phyloP scores from a whole-genome alignment of 176 grass and related monocot species.

The Poa pratensis region DNA sequence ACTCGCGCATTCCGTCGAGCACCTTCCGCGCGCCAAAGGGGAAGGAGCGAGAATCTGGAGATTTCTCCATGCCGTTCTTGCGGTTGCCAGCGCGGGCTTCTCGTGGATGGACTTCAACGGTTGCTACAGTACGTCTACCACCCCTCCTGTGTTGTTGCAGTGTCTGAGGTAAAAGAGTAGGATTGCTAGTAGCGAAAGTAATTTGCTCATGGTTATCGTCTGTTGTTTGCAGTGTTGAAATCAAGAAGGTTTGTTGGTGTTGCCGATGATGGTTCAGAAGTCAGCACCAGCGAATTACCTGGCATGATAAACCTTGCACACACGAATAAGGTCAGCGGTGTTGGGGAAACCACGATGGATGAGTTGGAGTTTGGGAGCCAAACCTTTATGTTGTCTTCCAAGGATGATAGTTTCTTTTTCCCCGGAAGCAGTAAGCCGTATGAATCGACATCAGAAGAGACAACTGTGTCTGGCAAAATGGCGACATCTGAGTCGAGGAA shows the following conservation, averaged over 20 bases:
- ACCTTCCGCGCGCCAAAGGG: not conserved
- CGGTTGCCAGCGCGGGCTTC: not conserved
- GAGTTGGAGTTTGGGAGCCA: slow-evolving; percentile 7
- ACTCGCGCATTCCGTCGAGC: slow-evolving; percentile 53
- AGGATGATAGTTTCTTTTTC: slow-evolving; percentile 39
- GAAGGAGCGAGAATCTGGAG: not conserved
- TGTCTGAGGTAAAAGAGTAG: not conserved
- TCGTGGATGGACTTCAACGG: slow-evolving; percentile 47
- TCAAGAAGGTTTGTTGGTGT: slow-evolving; percentile 35
- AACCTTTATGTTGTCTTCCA: not conserved
- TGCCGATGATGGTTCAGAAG: slow-evolving; percentile 13
- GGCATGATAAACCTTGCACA: slow-evolving; percentile 9
- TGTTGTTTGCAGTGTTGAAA: slow-evolving; percentile 48
- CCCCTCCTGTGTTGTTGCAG: not conserved
- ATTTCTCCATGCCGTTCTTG: slow-evolving; percentile 11
- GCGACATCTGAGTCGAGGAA: not conserved
- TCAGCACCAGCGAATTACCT: not conserved
- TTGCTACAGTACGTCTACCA: slow-evolving; percentile 37
- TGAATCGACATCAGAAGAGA: slow-evolving; percentile 22
- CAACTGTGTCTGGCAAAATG: slow-evolving; percentile 28
- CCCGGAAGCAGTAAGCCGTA: slow-evolving; percentile 8
- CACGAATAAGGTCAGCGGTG: slow-evolving; percentile 1
- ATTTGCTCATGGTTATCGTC: not conserved
- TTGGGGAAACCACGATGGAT: slow-evolving; percentile 5
- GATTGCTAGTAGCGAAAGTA: not conserved